Conservation (phyloP, 345 rosid genomes). For the Rhodomyrtus tomentosa region DNA sequence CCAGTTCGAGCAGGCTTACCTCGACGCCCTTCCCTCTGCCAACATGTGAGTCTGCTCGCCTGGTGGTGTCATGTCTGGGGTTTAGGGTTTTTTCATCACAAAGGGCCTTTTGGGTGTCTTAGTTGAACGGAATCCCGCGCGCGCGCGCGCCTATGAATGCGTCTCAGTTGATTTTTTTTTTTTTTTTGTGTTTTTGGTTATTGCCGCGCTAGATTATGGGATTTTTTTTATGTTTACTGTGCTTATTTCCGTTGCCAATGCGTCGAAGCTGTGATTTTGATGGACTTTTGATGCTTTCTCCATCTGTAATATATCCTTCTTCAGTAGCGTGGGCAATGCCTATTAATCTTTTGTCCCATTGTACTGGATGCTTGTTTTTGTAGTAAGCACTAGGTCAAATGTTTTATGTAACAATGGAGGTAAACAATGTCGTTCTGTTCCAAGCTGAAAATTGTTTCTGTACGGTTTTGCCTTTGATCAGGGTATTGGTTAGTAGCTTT, state of each 20-base stretch:
- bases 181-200: not conserved
- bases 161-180: not conserved
- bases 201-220: not conserved
- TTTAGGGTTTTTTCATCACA: not conserved
- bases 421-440: not conserved
- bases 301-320: not conserved
- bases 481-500: not conserved
- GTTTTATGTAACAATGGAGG: not conserved
- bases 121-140: not conserved
- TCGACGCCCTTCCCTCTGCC: constrained; percentile 82
- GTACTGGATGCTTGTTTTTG: not conserved
- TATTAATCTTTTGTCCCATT: not conserved
- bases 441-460: not conserved
- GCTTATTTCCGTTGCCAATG: not conserved
- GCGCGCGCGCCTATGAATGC: not conserved
- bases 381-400: not conserved
- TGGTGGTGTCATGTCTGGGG: not conserved
- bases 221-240: not conserved
- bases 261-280: not conserved
- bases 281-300: not conserved
- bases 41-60: constrained; percentile 33
- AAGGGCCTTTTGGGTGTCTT: not conserved
- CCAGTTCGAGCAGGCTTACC: constrained; percentile 86
- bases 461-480: not conserved
- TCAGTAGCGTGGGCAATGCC: not conserved